These are phyloP conservation scores for Penicillium nucicola DNA, from an alignment of 495 filamentous ascomycete species.

Conservation along the genomic window DNA sequence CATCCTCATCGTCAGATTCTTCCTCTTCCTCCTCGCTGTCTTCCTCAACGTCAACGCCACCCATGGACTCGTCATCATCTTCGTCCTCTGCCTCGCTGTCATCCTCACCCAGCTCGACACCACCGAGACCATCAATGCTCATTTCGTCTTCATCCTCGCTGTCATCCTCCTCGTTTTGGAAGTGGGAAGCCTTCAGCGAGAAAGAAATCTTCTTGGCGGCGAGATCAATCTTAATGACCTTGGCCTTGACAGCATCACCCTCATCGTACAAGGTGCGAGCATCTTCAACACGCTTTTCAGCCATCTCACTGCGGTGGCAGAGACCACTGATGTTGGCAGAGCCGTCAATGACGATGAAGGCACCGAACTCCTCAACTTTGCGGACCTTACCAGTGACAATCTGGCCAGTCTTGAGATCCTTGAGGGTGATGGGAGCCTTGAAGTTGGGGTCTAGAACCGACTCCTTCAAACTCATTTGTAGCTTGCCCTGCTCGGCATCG, in stretches of 20 bases:
- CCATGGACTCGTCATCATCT: slow-evolving; percentile 43
- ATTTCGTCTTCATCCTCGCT: slow-evolving; percentile 41
- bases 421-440: slow-evolving; percentile 62
- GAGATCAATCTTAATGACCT: slow-evolving; percentile 71
- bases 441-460: slow-evolving; percentile 80
- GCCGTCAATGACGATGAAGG: slow-evolving; percentile 85
- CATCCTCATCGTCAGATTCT: slow-evolving; percentile 33
- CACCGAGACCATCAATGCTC: slow-evolving; percentile 36
- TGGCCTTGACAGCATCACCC: slow-evolving; percentile 88
- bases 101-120: slow-evolving; percentile 46
- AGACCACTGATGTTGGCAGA: slow-evolving; percentile 85
- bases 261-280: slow-evolving; percentile 79
- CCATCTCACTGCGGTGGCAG: slow-evolving; percentile 88
- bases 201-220: slow-evolving; percentile 76
- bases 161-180: slow-evolving; percentile 60
- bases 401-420: slow-evolving; percentile 73
- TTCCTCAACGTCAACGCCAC: slow-evolving; percentile 53
- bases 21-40: slow-evolving; percentile 42
- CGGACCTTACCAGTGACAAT: slow-evolving; percentile 83
- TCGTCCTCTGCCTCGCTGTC: slow-evolving; percentile 26
- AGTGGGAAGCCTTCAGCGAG: slow-evolving; percentile 89
- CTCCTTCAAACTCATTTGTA: slow-evolving; percentile 83
- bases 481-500: slow-evolving; percentile 58
- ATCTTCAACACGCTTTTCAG: slow-evolving; percentile 73
- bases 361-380: slow-evolving; percentile 91